These are phyloP conservation scores for Colletotrichum sansevieriae DNA, from an alignment of 2,329 filamentous ascomycete genomes.

Conservation along the genomic window DNA sequence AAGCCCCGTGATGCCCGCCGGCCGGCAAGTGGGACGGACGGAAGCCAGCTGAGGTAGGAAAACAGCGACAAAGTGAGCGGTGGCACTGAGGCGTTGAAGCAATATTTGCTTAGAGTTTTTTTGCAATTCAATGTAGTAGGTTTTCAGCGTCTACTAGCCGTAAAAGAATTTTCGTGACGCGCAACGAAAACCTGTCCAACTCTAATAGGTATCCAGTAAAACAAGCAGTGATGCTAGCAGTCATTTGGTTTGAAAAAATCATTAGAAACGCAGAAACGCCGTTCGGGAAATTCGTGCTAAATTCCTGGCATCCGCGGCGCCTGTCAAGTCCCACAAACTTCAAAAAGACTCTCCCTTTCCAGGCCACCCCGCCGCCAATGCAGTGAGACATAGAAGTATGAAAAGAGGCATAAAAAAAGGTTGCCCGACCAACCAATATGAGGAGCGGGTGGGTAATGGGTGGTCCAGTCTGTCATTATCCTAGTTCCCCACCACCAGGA, in stretches of 20 bases:
- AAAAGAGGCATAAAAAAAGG: not conserved
- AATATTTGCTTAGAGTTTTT: not conserved
- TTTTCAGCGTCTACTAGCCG: not conserved
- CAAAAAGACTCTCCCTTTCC: slow-evolving; percentile 2
- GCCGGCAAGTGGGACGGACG: not conserved
- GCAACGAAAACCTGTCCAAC: slow-evolving; percentile 1
- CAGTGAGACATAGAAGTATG: slow-evolving; percentile 18
- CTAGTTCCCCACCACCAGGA: slow-evolving; percentile 56
- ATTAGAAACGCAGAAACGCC: slow-evolving; percentile 23
- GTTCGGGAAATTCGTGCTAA: slow-evolving; percentile 19
- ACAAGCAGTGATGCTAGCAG: slow-evolving; percentile 26
- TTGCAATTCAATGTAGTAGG: not conserved
- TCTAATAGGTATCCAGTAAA: slow-evolving; percentile 29
- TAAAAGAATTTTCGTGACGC: not conserved
- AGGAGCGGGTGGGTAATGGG: slow-evolving; percentile 5
- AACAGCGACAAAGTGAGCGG: not conserved
- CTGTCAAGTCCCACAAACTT: slow-evolving; percentile 28
- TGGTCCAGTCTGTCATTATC: slow-evolving; percentile 44
- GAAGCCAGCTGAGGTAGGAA: not conserved
- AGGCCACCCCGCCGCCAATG: slow-evolving; percentile 12
- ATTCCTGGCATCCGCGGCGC: slow-evolving; percentile 10
- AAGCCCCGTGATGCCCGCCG: too few species aligned
- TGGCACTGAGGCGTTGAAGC: not conserved
- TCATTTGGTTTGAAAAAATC: slow-evolving; percentile 9
- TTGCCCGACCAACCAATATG: slow-evolving; percentile 1